These are phyloP conservation scores for Phytopythium aichiense DNA, from an alignment of 352 stramenopile species.

Conservation along the genomic window DNA sequence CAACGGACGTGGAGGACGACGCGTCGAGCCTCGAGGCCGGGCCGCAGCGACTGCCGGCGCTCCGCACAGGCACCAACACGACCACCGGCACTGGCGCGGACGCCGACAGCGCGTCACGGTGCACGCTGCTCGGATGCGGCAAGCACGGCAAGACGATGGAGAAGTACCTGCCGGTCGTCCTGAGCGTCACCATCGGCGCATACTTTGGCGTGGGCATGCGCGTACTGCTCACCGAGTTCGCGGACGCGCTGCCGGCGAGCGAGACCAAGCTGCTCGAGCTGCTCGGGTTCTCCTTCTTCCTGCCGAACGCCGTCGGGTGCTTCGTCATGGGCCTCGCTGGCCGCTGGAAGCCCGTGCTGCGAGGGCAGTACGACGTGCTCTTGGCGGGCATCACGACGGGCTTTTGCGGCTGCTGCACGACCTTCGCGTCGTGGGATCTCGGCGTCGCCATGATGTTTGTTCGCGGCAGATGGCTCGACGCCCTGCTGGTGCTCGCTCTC, in stretches of 20 bases:
- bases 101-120: neutral
- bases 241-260: constrained; percentile 22
- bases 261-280: constrained; percentile 44
- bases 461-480: constrained; percentile 40
- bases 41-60: constrained; percentile 6
- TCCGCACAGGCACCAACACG: too few relatives aligned
- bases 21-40: neutral
- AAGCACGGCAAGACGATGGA: constrained; percentile 15
- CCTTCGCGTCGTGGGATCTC: constrained; percentile 61
- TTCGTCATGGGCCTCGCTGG: constrained; percentile 60
- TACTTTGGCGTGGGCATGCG: constrained; percentile 47
- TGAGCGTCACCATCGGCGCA: constrained; percentile 38
- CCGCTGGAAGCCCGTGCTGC: constrained; percentile 38
- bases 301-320: constrained; percentile 55
- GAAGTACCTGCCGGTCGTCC: constrained; percentile 25
- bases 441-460: constrained; percentile 44
- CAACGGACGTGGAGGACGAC: constrained; percentile 16
- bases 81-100: too few relatives aligned
- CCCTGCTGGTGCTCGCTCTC: constrained; percentile 39
- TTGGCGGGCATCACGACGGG: constrained; percentile 57
- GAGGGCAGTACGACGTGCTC: constrained; percentile 40
- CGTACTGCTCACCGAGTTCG: constrained; percentile 48
- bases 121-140: constrained; percentile 3
- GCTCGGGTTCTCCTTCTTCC: constrained; percentile 48
- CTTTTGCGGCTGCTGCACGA: constrained; percentile 67